Base-by-base conservation (phyloP, 2,329 filamentous ascomycete species). In the Exophiala phaeomuriformis region DNA sequence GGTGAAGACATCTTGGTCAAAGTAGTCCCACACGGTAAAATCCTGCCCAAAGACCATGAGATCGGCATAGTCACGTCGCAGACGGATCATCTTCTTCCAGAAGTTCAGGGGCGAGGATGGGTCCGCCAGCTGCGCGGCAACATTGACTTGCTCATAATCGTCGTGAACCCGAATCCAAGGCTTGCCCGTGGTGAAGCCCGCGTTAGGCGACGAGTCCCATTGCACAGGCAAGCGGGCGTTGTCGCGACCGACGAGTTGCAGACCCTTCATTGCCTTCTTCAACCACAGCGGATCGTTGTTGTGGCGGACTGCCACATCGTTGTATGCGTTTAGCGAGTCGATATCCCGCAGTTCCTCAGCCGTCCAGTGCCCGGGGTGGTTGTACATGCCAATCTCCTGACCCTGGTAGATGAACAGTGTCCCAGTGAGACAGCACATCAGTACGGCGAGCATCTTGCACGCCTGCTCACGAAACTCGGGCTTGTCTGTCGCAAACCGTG, bases 121-220 rank as follows among this genome's bases (percentile, higher is more conserved):
- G 46, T 73, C 67, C 19, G 64, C 58, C 37, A 70, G 60, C 50
- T 71, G 65, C 0, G 71, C 64, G 1, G 74, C 76, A 30, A 81
- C 84, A 63, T 90, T 90, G 69, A 84, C 72, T n/a, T 71, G 66
- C 1, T 65, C 65, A 65, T 82, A 83, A 64, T 82, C 77, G 52
- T 83, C 78, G 64, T 87, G 83, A 37, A 82, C 77, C 9, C 78
- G 76, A 79, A 89, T 88, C 86, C 86, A 90, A 2, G 85, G 83
- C 50, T 73, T 74, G 1, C 69, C 69, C 1, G 71, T 71, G 0
- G 83, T 82, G 70, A 89, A 90, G 7, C 86, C 85, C 0, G 74
- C 84, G 55, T 88, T 77, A 0, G 69, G 71, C 33, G 56, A 51
- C n/a, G 68, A 64, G 57, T 81, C 75, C 85, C 86, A 90, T 64